Percentiles rank a stretch among this genome's conserved stretches.
Conservation (phyloP, 371 early-diverging fungal genomes). For the Zopfochytrium polystomum region DNA sequence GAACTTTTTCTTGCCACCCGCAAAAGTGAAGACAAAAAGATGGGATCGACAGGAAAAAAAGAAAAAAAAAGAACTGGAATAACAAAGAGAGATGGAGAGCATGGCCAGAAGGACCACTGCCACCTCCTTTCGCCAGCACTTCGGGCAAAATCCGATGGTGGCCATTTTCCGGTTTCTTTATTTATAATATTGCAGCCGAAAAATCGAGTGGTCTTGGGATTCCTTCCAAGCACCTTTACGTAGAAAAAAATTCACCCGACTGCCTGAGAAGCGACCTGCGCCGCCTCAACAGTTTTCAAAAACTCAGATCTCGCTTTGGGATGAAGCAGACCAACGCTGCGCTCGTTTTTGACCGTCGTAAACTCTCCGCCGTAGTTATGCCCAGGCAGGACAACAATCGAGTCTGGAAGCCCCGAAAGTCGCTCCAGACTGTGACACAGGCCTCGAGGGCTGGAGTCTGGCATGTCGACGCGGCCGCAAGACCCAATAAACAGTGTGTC, state of each 20-base stretch:
- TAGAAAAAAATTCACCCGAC: not conserved
- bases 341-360: constrained; percentile 23
- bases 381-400: constrained; percentile 79
- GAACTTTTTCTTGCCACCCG: no score
- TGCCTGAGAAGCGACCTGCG: no score
- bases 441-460: constrained; percentile 60
- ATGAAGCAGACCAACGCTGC: constrained; percentile 4
- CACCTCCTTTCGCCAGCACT: no score
- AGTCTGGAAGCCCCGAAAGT: constrained; percentile 58
- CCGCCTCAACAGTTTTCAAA: not conserved
- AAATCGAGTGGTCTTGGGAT: not conserved
- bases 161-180: no score
- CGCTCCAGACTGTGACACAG: constrained; percentile 68
- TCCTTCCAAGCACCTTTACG: not conserved
- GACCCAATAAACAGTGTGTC: constrained; percentile 77
- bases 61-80: no score
- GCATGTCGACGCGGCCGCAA: constrained; percentile 72
- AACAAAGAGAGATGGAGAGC: no score
- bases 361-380: constrained; percentile 72
- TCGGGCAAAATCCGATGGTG: no score
- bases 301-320: not conserved
- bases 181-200: not conserved
- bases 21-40: no score
- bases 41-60: no score
- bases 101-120: no score